phyloP scores from a whole-genome alignment of 2,329 filamentous ascomycete genomes.

The Davidsoniella neocaledoniae region DNA sequence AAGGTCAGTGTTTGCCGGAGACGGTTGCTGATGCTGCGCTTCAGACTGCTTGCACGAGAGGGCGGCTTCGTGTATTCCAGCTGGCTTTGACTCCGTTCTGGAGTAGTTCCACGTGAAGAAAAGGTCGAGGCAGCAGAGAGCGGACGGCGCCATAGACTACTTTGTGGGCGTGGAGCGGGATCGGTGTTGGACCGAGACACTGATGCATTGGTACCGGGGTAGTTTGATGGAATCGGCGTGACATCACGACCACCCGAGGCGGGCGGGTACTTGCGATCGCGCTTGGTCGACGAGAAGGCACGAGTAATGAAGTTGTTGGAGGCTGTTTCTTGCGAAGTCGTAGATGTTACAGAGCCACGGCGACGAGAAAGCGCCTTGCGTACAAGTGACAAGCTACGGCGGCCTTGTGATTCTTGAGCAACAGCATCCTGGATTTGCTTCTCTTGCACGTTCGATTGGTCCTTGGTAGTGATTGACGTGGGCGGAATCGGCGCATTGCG shows the following conservation, averaged over 20 bases:
- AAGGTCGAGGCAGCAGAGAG: constrained; percentile 21
- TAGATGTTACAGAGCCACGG: constrained; percentile 22
- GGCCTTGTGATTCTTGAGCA: constrained; percentile 18
- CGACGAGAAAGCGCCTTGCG: constrained; percentile 35
- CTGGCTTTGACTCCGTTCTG: constrained; percentile 4
- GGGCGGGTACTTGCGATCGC: constrained; percentile 11
- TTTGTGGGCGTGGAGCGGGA: constrained; percentile 5
- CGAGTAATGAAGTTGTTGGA: constrained; percentile 7
- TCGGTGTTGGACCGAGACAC: constrained; percentile 9
- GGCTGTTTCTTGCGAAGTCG: constrained; percentile 3
- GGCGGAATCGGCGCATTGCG: constrained; percentile 40
- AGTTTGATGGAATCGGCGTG: constrained; percentile 6
- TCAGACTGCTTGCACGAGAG: constrained; percentile 27
- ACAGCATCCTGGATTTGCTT: too few relatives aligned
- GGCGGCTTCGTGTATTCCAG: constrained; percentile 3
- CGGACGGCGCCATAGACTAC: constrained; percentile 5
- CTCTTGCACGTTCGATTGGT: too few relatives aligned
- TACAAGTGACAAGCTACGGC: constrained; percentile 34
- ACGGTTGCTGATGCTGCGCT: constrained; percentile 32
- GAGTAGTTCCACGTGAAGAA: constrained; percentile 11
- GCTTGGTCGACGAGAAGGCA: constrained; percentile 6
- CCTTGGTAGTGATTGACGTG: constrained; percentile 12
- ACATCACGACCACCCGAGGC: constrained; percentile 10
- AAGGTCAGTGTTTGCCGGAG: constrained; percentile 46
- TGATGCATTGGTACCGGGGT: not conserved